phyloP scores from a whole-genome alignment of 495 filamentous ascomycete species.

The Aspergillus sclerotioniger region DNA sequence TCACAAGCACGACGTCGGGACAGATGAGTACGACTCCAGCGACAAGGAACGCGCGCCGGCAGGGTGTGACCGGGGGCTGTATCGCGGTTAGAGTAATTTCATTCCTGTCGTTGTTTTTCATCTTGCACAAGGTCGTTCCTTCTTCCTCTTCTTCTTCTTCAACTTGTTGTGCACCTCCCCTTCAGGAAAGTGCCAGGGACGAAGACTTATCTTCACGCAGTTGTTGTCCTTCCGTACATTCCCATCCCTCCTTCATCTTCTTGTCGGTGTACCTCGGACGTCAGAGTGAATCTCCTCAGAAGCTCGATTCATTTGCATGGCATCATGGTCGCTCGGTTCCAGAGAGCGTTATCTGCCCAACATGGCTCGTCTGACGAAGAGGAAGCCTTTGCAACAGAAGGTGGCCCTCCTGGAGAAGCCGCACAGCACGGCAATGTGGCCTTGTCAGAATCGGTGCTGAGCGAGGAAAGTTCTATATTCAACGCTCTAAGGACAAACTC shows the following conservation, averaged over 20 bases:
- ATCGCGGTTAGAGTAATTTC: no score
- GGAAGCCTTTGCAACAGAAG: conserved; percentile 16
- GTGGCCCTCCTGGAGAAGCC: background rate
- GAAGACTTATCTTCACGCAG: background rate
- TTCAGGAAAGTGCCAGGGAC: conserved; percentile 14
- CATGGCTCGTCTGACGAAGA: background rate
- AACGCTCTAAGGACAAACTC: conserved; percentile 38
- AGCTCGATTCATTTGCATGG: background rate
- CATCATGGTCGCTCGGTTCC: background rate
- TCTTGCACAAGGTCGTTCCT: background rate
- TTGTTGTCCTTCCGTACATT: background rate
- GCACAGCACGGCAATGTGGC: conserved; percentile 21
- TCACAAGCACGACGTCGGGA: no score
- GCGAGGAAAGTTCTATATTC: conserved; percentile 43
- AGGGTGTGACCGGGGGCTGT: no score
- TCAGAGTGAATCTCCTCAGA: background rate
- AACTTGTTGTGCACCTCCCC: conserved; percentile 5
- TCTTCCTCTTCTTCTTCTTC: background rate
- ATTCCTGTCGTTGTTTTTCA: conserved; percentile 9
- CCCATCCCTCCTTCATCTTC: background rate
- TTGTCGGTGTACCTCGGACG: background rate
- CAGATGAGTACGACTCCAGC: no score
- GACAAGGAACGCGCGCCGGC: no score
- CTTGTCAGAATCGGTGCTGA: conserved; percentile 36
- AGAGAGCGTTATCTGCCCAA: background rate